phyloP scores from a whole-genome alignment of 352 stramenopile species.

The Phytopythium boreale region DNA sequence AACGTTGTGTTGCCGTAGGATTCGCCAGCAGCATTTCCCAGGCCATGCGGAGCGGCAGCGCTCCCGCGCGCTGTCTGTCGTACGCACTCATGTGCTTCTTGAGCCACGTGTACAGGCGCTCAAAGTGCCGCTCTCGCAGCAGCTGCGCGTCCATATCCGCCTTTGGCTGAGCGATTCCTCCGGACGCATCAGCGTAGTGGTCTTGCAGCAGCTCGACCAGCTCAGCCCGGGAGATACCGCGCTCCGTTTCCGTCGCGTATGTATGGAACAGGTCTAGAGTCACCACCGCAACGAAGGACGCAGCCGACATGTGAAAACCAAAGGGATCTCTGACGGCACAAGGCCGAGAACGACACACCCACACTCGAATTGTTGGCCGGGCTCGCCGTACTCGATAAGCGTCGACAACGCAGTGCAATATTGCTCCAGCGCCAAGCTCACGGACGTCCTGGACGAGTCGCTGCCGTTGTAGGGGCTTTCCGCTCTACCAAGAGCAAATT shows the following conservation, averaged over 20 bases:
- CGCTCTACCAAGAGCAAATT: not conserved
- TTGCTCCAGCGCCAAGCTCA: constrained; percentile 42
- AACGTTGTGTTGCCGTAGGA: constrained; percentile 31
- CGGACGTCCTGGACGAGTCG: not conserved
- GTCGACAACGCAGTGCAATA: constrained; percentile 45
- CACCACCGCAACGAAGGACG: not conserved
- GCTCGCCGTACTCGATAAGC: constrained; percentile 37
- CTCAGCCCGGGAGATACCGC: constrained; percentile 50
- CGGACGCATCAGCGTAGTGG: constrained; percentile 21
- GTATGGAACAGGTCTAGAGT: constrained; percentile 49
- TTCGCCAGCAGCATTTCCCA: constrained; percentile 49
- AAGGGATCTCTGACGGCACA: not conserved
- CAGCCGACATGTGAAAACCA: not conserved
- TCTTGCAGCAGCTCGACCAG: constrained; percentile 57
- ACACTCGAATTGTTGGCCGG: constrained; percentile 61
- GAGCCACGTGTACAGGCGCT: constrained; percentile 69
- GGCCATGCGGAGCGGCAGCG: constrained; percentile 24
- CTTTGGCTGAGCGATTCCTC: not conserved
- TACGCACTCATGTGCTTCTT: constrained; percentile 64
- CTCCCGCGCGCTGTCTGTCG: constrained; percentile 32
- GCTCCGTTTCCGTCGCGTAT: constrained; percentile 50
- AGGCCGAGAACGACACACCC: constrained; percentile 2
- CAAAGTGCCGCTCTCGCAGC: constrained; percentile 34
- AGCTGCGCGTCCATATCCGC: not conserved
- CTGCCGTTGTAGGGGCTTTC: not conserved